Conservation (phyloP, 345 rosid genomes). For the Salix caprea region DNA sequence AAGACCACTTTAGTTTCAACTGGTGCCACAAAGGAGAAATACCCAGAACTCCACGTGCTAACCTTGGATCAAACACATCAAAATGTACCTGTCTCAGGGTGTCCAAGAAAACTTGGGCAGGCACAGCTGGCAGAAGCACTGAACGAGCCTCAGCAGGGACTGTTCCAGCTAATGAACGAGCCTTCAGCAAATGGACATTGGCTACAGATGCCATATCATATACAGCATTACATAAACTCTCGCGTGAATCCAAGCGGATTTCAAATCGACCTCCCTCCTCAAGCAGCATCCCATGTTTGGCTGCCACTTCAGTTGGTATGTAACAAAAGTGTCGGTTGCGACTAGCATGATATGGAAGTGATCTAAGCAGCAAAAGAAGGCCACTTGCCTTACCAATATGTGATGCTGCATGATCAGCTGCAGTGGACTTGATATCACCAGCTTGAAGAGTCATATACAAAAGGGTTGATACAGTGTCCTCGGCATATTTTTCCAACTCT, state of each 20-base stretch:
- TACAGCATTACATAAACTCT: conserved; percentile 57
- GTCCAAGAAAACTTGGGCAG: conserved; percentile 69
- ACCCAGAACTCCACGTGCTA: conserved; percentile 71
- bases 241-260: conserved; percentile 56
- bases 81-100: conserved; percentile 58
- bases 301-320: conserved; percentile 62
- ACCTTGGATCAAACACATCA: conserved; percentile 78
- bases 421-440: conserved; percentile 70
- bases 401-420: conserved; percentile 86
- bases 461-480: conserved; percentile 74
- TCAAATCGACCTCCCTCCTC: conserved; percentile 58
- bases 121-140: conserved; percentile 70
- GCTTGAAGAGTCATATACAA: conserved; percentile 82
- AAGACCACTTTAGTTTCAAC: conserved; percentile 72
- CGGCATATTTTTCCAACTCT: conserved; percentile 81
- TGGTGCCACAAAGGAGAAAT: conserved; percentile 75
- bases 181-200: conserved; percentile 72
- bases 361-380: conserved; percentile 66
- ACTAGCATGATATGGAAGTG: conserved; percentile 78
- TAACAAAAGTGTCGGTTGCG: conserved; percentile 63
- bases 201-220: conserved; percentile 90
- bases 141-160: conserved; percentile 70
- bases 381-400: conserved; percentile 94
- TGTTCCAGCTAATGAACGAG: conserved; percentile 60
- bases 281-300: conserved; percentile 63